Evolutionary conservation across 2,329 filamentous ascomycete species (phyloP).

Genomic region (Aspergillus eucalypticola): DNA sequence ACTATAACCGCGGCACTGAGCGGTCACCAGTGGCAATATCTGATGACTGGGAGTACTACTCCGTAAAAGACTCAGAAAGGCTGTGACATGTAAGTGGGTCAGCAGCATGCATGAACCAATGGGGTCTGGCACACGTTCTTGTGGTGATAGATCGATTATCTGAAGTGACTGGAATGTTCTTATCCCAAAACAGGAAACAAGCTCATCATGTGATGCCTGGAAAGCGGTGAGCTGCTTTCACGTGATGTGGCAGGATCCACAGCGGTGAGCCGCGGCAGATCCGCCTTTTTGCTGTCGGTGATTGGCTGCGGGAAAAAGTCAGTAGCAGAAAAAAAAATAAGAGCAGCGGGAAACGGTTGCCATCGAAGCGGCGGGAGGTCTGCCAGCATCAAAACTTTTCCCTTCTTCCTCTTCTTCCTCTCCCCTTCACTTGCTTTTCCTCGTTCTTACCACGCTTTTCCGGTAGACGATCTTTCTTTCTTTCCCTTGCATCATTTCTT

Average conservation of each 20-base stretch:
- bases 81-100: too few species aligned
- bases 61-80: too few species aligned
- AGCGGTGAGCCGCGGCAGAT: conserved; percentile 10
- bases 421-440: conserved; percentile 24
- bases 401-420: conserved; percentile 14
- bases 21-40: too few species aligned
- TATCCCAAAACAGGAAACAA: too few species aligned
- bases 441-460: conserved; percentile 18
- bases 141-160: too few species aligned
- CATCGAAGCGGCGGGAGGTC: not conserved
- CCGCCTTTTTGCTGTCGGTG: not conserved
- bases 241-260: conserved; percentile 10
- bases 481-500: conserved; percentile 7
- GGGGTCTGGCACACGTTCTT: too few species aligned
- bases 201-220: too few species aligned
- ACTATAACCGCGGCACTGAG: too few species aligned
- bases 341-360: not conserved
- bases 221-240: not conserved
- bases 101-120: too few species aligned
- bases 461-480: conserved; percentile 23
- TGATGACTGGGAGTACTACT: too few species aligned
- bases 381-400: conserved; percentile 18
- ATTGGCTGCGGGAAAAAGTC: conserved; percentile 11
- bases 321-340: conserved; percentile 21
- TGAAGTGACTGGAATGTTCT: too few species aligned